These are phyloP conservation scores for Pleodorina starrii DNA, from an alignment of 139 green algal species.

Conservation along the genomic window DNA sequence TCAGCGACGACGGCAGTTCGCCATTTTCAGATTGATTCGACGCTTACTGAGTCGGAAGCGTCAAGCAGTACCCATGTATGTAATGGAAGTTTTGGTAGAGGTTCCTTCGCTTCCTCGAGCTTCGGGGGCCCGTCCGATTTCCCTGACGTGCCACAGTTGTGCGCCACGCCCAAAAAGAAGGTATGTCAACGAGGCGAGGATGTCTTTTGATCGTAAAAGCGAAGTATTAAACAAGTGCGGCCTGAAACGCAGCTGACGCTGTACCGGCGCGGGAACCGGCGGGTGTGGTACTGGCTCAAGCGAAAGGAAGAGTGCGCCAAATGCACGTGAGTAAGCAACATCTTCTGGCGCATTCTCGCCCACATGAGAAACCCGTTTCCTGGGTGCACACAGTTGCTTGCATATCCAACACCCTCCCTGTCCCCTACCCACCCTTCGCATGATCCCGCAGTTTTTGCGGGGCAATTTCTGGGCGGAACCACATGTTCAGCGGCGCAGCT, in stretches of 20 bases:
- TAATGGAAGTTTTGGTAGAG: too few species aligned
- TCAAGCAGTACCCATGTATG: neutral
- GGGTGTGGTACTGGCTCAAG: conserved; percentile 50
- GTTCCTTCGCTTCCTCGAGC: too few species aligned
- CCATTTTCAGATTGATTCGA: neutral
- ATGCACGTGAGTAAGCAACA: conserved; percentile 26
- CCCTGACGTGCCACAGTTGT: conserved; percentile 20
- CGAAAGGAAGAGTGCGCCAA: conserved; percentile 23
- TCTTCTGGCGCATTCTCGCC: neutral
- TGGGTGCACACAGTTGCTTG: too few species aligned
- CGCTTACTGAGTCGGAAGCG: neutral
- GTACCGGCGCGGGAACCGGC: conserved; percentile 23
- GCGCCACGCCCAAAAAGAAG: conserved; percentile 44
- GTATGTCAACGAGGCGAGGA: too few species aligned
- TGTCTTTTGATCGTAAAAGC: neutral
- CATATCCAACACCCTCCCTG: too few species aligned
- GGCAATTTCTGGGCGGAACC: neutral
- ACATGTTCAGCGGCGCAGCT: conserved; percentile 34
- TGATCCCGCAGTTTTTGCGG: conserved; percentile 35
- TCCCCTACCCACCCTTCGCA: too few species aligned
- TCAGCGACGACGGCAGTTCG: neutral
- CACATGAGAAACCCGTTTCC: too few species aligned
- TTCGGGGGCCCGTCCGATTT: neutral
- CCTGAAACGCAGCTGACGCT: conserved; percentile 29
- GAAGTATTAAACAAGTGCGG: too few species aligned